Percentiles rank a stretch among this genome's conserved stretches.
Evolutionary conservation across 2,329 filamentous ascomycete genomes (phyloP).

Genomic region (Penicillium sumatraense): DNA sequence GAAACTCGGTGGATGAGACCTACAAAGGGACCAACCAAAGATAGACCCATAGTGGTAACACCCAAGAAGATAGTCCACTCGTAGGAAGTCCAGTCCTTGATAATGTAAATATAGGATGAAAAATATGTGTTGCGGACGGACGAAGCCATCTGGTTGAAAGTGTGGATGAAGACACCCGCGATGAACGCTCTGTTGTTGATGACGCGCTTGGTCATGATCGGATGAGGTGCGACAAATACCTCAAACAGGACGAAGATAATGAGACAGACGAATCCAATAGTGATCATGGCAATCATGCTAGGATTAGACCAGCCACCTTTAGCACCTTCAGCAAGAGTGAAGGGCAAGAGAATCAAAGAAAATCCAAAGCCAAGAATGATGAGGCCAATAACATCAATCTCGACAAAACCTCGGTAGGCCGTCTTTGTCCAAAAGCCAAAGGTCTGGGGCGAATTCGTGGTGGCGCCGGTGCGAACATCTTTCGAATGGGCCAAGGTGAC

Average conservation of each 20-base stretch:
- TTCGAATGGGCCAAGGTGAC: slow-evolving; percentile 14
- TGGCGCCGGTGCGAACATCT: slow-evolving; percentile 6
- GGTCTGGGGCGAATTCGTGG: background rate
- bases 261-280: slow-evolving; percentile 60
- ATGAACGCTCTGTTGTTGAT: slow-evolving; percentile 33
- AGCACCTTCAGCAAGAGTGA: slow-evolving; percentile 56
- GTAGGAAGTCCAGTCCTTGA: slow-evolving; percentile 45
- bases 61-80: slow-evolving; percentile 49
- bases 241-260: slow-evolving; percentile 60
- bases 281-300: slow-evolving; percentile 55
- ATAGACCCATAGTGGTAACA: slow-evolving; percentile 46
- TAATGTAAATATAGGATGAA: slow-evolving; percentile 27
- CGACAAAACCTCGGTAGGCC: slow-evolving; percentile 51
- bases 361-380: slow-evolving; percentile 17
- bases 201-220: slow-evolving; percentile 44
- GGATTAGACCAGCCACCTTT: slow-evolving; percentile 48
- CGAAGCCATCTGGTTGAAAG: slow-evolving; percentile 28
- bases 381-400: slow-evolving; percentile 58
- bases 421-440: slow-evolving; percentile 3
- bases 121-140: slow-evolving; percentile 27
- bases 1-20: slow-evolving; percentile 38
- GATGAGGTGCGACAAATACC: slow-evolving; percentile 52
- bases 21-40: slow-evolving; percentile 40
- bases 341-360: slow-evolving; percentile 62
- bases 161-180: slow-evolving; percentile 17